A percentile compares a stretch with the other conserved stretches of the same genome.
phyloP scores from a whole-genome alignment of 768 basidiomycete genomes.

The Cubamyces lactineus region DNA sequence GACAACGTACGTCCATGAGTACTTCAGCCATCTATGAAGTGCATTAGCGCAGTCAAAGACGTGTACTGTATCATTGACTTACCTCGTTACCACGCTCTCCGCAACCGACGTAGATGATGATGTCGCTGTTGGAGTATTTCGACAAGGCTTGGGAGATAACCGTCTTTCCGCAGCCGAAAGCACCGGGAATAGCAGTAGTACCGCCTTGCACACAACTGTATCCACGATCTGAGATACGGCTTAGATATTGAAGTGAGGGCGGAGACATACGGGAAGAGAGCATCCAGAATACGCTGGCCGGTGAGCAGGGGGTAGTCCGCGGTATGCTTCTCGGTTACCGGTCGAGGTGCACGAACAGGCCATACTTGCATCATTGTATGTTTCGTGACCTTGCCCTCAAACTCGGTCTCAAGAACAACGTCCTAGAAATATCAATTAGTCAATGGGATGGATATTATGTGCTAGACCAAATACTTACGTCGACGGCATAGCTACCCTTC shows the following conservation, averaged over 20 bases:
- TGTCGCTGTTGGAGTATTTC: slow-evolving; percentile 99
- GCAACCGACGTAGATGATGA: slow-evolving; percentile 98
- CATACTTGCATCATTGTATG: slow-evolving; percentile 98
- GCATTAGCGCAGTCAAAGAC: slow-evolving; percentile 12
- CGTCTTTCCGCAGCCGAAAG: slow-evolving; percentile 98
- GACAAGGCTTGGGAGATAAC: slow-evolving; percentile 98
- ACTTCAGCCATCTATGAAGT: slow-evolving; percentile 86
- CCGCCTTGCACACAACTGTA: slow-evolving; percentile 92
- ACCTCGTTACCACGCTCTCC: slow-evolving; percentile 99
- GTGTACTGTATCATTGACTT: slow-evolving; percentile 21
- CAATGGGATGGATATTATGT: not conserved
- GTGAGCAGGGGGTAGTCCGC: slow-evolving; percentile 92
- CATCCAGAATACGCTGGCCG: slow-evolving; percentile 96
- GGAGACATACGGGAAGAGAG: slow-evolving; percentile 84
- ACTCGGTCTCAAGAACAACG: slow-evolving; percentile 95
- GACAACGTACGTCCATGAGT: slow-evolving; percentile 80
- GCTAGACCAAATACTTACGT: slow-evolving; percentile 52
- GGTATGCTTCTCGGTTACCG: slow-evolving; percentile 92
- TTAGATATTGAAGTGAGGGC: not conserved
- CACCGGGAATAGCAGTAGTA: slow-evolving; percentile 97
- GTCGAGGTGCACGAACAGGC: slow-evolving; percentile 98
- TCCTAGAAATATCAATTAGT: slow-evolving; percentile 54
- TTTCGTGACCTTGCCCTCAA: slow-evolving; percentile 90
- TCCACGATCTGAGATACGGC: slow-evolving; percentile 1
- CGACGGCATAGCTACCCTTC: slow-evolving; percentile 89